Evolutionary conservation across 768 basidiomycete genomes (phyloP).

Genomic region (Trametes punicea): DNA sequence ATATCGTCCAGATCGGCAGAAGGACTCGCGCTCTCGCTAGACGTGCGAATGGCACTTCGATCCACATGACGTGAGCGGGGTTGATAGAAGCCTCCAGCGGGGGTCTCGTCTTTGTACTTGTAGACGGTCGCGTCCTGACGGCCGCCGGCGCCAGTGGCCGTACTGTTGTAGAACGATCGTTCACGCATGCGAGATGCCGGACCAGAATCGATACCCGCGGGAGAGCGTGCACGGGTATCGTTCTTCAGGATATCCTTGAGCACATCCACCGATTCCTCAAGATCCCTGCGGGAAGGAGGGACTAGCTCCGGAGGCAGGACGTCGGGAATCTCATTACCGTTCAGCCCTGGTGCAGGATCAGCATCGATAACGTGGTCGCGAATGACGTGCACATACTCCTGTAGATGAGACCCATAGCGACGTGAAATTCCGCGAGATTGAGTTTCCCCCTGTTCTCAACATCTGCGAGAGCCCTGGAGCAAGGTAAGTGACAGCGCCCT

Average conservation of each 20-base stretch:
- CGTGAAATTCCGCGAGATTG: constrained; percentile 94
- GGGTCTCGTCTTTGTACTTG: constrained; percentile 69
- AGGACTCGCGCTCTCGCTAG: constrained; percentile 60
- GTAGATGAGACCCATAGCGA: constrained; percentile 98
- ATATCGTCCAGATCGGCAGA: constrained; percentile 77
- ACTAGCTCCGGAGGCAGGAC: constrained; percentile 84
- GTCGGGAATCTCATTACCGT: constrained; percentile 88
- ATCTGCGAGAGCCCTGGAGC: constrained; percentile 85
- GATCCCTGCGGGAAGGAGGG: constrained; percentile 87
- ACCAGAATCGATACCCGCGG: constrained; percentile 42
- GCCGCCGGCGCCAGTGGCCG: constrained; percentile 47
- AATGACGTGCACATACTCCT: constrained; percentile 61
- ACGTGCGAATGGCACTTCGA: constrained; percentile 72
- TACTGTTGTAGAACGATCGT: constrained; percentile 64
- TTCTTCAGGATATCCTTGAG: constrained; percentile 84
- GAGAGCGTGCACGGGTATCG: constrained; percentile 74
- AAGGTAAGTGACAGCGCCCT: not conserved
- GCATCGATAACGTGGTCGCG: not conserved
- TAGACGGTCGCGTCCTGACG: constrained; percentile 91
- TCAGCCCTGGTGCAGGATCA: constrained; percentile 56
- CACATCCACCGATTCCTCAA: constrained; percentile 86
- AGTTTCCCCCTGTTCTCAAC: constrained; percentile 92
- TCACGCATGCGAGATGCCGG: constrained; percentile 63
- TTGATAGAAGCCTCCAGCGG: constrained; percentile 69
- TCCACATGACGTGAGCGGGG: constrained; percentile 82